phyloP scores from a whole-genome alignment of 2,329 filamentous ascomycete species.

The Chrysoporthe deuterocubensis region DNA sequence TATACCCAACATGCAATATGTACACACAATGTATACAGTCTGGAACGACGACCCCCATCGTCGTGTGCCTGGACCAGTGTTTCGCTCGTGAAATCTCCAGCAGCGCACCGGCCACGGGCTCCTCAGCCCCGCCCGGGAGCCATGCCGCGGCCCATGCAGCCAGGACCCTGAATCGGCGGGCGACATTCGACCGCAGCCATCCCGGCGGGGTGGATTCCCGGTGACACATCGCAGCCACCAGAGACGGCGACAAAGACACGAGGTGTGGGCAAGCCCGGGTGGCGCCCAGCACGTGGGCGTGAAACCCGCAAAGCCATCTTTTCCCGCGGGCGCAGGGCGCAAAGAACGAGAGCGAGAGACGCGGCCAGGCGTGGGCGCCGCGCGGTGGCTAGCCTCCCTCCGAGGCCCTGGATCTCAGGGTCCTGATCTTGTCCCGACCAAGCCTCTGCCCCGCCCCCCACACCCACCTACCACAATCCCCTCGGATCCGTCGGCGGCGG shows the following conservation, averaged over 20 bases:
- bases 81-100: neutral
- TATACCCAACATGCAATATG: neutral
- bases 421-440: neutral
- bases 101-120: neutral
- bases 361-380: no score
- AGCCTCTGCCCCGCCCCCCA: neutral
- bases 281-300: neutral
- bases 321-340: neutral
- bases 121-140: neutral
- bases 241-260: neutral
- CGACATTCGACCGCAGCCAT: constrained; percentile 1
- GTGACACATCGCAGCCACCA: constrained; percentile 1
- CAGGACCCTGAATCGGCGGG: constrained; percentile 1
- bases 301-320: neutral
- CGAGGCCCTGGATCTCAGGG: neutral
- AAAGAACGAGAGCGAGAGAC: no score
- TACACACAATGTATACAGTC: neutral
- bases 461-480: neutral
- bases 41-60: neutral
- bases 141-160: neutral
- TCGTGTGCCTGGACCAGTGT: neutral
- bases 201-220: neutral
- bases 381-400: no score
- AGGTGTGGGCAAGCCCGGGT: neutral
- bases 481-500: constrained; percentile 5